These are phyloP conservation scores for Thermothelomyces thermophilus DNA, from an alignment of 2,329 filamentous ascomycete genomes.

Conservation along the genomic window DNA sequence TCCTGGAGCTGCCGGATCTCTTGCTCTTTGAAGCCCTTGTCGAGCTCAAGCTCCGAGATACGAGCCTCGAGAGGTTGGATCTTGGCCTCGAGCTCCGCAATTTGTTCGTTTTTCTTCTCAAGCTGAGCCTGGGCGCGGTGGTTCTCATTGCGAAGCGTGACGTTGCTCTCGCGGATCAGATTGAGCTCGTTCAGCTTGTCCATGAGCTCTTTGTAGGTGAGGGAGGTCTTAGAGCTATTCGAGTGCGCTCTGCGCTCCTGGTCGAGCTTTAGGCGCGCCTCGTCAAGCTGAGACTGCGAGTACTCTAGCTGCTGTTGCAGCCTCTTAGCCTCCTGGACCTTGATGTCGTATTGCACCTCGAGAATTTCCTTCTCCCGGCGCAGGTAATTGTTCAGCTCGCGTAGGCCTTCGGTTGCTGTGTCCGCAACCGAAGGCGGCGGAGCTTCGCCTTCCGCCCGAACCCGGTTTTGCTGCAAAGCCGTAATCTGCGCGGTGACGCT, in stretches of 20 bases:
- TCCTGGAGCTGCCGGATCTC: slow-evolving; percentile 85
- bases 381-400: slow-evolving; percentile 86
- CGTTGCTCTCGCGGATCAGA: slow-evolving; percentile 89
- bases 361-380: slow-evolving; percentile 96
- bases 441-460: slow-evolving; percentile 43
- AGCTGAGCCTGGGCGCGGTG: slow-evolving; percentile 71
- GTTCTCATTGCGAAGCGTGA: slow-evolving; percentile 80
- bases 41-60: slow-evolving; percentile 74
- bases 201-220: slow-evolving; percentile 84
- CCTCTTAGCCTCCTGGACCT: slow-evolving; percentile 79
- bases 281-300: slow-evolving; percentile 79
- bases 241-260: slow-evolving; percentile 75
- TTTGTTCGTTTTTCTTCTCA: slow-evolving; percentile 63
- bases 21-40: slow-evolving; percentile 73
- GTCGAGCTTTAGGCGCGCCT: slow-evolving; percentile 79
- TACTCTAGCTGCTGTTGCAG: slow-evolving; percentile 87
- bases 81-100: slow-evolving; percentile 66
- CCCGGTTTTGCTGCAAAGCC: slow-evolving; percentile 68
- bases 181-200: slow-evolving; percentile 94
- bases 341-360: slow-evolving; percentile 91
- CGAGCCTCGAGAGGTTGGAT: slow-evolving; percentile 77
- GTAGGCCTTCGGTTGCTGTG: slow-evolving; percentile 65
- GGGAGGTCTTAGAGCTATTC: slow-evolving; percentile 64
- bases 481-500: slow-evolving; percentile 73
- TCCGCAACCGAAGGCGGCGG: slow-evolving; percentile 46